Evolutionary conservation across 2,329 filamentous ascomycete genomes (phyloP), one percentile per base, ranked within the genome.

Genomic region (Trichoderma arundinaceum): DNA sequence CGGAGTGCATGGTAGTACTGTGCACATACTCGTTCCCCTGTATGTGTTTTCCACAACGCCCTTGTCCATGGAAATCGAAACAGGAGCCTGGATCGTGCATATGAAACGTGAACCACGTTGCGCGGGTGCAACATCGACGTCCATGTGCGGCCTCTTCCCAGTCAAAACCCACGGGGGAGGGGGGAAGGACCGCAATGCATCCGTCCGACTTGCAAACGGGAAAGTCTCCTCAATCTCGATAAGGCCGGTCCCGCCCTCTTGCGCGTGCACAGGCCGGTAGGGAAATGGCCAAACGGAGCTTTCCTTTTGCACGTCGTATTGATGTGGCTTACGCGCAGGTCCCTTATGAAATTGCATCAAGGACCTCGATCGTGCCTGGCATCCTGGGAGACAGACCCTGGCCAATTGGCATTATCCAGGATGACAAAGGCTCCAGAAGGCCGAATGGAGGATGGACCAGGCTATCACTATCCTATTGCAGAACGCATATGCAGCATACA

Each of bases 31-130:
- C 22, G 22, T 28, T 28, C 4, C 35, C 43, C 22, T 51, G n/a
- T 35, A 28, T 54, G n/a, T 44, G 28, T 33, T 22, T 35, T 28
- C n/a, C 38, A 19, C 22, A 35, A 19, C 19, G 33, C 39, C 48
- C 59, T 38, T 44, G 59, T 46, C 49, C 22, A 46, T 46, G 49
- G 39, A 41, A 41, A 38, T 63, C 59, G 59, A 63, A 22, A 28
- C 33, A 54, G 32, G 39, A 22, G 8, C 61, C 61, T 22, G 61
- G 61, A 64, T 57, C 51, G 41, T 43, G 52, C 61, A 49, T 52
- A 22, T 19, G 33, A 64, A 57, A 48, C 51, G 28, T 17, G 61
- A 49, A 54, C 61, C 61, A 57, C 52, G 52, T 64, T 64, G 41
- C 33, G 32, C 46, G 43, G 4, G 15, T 58, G 54, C 54, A 46